Evolutionary conservation across 2,329 filamentous ascomycete genomes (phyloP), one percentile per base, ranked within the genome.

Genomic region (Verticillium longisporum): DNA sequence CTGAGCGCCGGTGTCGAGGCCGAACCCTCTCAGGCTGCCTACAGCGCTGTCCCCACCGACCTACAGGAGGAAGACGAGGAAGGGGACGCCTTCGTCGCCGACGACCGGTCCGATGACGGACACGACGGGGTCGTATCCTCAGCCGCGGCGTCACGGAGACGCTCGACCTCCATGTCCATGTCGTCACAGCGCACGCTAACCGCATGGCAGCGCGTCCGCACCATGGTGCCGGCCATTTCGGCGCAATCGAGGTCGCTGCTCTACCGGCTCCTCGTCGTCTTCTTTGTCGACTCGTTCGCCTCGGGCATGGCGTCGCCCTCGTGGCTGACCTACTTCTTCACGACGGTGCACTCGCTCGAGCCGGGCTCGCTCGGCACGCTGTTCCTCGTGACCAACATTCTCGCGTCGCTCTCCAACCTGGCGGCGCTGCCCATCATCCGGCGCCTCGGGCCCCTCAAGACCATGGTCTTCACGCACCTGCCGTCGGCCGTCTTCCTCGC

Each of bases 381-480:
- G 11, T 86, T 86, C 68, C 82, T 84, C 66, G 75, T 75, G 31
- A 81, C 82, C 0, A 80, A 76, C 62, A 75, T 84, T 58, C 76
- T 86, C 21, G 74, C 81, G 1, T 80, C 82, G 0, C 62, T 73
- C 1, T 84, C 82, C 0, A 83, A 80, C 66, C 71, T 86, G 13
- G 73, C 80, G 0, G 83, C 83, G 0, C 79, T 81, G 5, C 80
- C 83, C 4, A 74, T 86, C 1, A 80, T 83, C 5, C 81, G 80
- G 33, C 75, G 83, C 5, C 73, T 86, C 41, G 84, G 84, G 6
- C 83, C 92, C 38, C 81, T 91, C 55, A 86, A 87, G 78, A 90
- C 88, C 1, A 91, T 91, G 88, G 87, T 89, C 9, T 89, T 90
- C 68, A 90, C 88, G 0, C 88, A 91, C 34, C 76, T 91, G 0